phyloP scores from a whole-genome alignment of 768 basidiomycete genomes.

The Suillus subaureus region DNA sequence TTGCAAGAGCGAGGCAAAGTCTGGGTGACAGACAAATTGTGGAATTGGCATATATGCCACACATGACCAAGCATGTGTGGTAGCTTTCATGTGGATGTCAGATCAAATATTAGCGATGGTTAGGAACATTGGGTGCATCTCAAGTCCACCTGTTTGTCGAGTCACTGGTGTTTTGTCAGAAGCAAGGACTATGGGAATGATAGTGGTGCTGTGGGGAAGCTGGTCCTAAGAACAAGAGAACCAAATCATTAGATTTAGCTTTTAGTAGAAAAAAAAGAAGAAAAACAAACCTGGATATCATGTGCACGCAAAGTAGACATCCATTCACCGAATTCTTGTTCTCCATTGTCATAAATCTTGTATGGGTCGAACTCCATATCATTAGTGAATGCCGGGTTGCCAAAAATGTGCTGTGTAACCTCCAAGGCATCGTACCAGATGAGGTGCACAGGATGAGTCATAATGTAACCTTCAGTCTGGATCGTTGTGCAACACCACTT shows the following conservation, averaged over 20 bases:
- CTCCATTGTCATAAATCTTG: slow-evolving; percentile 1
- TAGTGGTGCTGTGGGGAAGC: slow-evolving; percentile 26
- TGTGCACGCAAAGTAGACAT: slow-evolving; percentile 21
- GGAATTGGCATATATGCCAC: no score
- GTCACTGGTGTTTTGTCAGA: no score
- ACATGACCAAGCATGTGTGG: no score
- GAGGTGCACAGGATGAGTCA: slow-evolving; percentile 19
- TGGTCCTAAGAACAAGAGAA: slow-evolving; percentile 13
- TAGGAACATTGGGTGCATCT: no score
- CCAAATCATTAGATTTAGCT: background rate
- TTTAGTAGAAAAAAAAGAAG: background rate
- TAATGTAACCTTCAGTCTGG: slow-evolving; percentile 10
- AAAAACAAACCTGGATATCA: slow-evolving; percentile 24
- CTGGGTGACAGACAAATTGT: no score
- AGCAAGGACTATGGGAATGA: slow-evolving; percentile 31
- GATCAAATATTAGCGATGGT: no score
- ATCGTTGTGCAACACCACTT: slow-evolving; percentile 21
- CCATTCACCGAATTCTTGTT: slow-evolving; percentile 24
- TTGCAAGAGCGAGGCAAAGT: no score
- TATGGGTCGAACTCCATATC: slow-evolving; percentile 26
- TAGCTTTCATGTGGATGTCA: no score
- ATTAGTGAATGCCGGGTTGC: slow-evolving; percentile 24
- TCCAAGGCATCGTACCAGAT: slow-evolving; percentile 30
- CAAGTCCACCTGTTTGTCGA: no score
- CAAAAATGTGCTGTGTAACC: slow-evolving; percentile 23